Evolutionary conservation across 768 basidiomycete genomes (phyloP).

Genomic region (Trametes villosa): DNA sequence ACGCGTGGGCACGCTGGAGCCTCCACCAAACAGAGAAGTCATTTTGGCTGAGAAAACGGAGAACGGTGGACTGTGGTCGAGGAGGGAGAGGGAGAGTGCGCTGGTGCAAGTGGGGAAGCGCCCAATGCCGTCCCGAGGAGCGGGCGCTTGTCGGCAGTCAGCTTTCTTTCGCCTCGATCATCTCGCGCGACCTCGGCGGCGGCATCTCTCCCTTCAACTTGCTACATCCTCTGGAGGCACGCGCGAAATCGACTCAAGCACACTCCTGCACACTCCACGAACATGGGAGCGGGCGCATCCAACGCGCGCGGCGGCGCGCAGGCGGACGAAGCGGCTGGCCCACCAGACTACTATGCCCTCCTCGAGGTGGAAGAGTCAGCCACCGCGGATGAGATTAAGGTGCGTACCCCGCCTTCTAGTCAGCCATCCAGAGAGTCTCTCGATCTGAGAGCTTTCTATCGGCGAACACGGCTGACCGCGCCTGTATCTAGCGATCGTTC

Average conservation of each 20-base stretch:
- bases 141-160: background rate
- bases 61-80: background rate
- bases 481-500: slow-evolving; percentile 68
- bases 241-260: background rate
- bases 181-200: background rate
- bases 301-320: slow-evolving; percentile 39
- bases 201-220: background rate
- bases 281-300: slow-evolving; percentile 77
- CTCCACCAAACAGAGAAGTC: slow-evolving; percentile 32
- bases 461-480: background rate
- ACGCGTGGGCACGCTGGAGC: slow-evolving; percentile 15
- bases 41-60: slow-evolving; percentile 9
- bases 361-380: slow-evolving; percentile 83
- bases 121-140: background rate
- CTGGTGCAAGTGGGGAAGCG: no score
- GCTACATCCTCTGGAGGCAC: background rate
- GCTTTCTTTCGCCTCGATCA: slow-evolving; percentile 2
- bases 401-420: slow-evolving; percentile 29
- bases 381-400: slow-evolving; percentile 89
- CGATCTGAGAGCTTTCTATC: no score
- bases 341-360: slow-evolving; percentile 80
- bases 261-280: no score
- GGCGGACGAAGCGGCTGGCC: slow-evolving; percentile 30
- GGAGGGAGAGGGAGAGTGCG: background rate
- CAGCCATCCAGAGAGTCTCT: no score